Evolutionary conservation across 192 early-diverging fungal species (phyloP).

Genomic region (Chytriomyces confervae): DNA sequence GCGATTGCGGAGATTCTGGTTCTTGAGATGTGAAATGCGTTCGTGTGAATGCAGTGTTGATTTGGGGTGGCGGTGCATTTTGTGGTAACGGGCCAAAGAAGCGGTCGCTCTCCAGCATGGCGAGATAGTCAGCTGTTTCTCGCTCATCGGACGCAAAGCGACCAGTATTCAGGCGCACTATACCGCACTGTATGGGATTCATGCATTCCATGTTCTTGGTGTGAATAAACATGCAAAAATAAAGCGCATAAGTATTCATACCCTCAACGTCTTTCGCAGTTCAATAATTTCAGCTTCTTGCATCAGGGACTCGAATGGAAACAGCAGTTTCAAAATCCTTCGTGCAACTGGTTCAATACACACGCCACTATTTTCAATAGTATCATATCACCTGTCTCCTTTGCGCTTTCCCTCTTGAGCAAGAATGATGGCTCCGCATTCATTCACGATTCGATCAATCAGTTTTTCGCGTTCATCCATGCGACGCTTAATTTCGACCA

Average conservation of each 20-base stretch:
- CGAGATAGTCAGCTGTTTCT: neutral
- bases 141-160: slow-evolving; percentile 4
- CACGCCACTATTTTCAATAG: neutral
- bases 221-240: neutral
- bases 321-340: slow-evolving; percentile 1
- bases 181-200: neutral
- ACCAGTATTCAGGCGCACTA: slow-evolving; percentile 3
- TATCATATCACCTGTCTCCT: neutral
- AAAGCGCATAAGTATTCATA: neutral
- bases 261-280: neutral
- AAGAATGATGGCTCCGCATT: neutral
- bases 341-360: neutral
- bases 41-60: neutral
- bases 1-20: neutral
- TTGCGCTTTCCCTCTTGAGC: neutral
- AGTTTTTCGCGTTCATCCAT: neutral
- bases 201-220: neutral
- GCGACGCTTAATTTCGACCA: neutral
- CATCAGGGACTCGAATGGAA: slow-evolving; percentile 6
- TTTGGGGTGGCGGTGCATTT: neutral
- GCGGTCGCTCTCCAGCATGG: neutral
- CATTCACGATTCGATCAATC: neutral
- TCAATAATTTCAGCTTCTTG: slow-evolving; percentile 15
- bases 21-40: too few relatives aligned
- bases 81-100: neutral